Percentiles rank a stretch among this genome's conserved stretches.
phyloP scores from a whole-genome alignment of 371 early-diverging fungal species.

The Ordospora colligata region DNA sequence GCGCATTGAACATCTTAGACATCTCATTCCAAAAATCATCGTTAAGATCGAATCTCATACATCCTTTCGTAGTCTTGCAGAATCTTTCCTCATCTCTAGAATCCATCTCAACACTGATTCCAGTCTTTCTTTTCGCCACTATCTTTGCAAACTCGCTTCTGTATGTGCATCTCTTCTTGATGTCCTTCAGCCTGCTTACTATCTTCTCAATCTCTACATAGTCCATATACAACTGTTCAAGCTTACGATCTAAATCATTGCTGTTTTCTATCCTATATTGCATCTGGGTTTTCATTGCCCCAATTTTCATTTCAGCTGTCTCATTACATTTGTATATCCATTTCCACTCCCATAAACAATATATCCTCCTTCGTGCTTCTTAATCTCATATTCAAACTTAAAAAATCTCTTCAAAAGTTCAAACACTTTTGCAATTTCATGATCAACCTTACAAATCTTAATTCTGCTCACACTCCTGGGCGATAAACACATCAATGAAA shows the following conservation, averaged over 20 bases:
- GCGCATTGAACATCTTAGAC: background rate
- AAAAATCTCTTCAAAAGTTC: slow-evolving; percentile 11
- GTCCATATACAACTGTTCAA: slow-evolving; percentile 18
- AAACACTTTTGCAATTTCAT: background rate
- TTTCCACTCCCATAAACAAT: background rate
- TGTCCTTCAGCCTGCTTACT: slow-evolving; percentile 14
- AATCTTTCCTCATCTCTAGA: background rate
- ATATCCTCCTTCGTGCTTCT: background rate
- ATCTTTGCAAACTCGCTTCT: background rate
- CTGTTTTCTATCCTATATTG: background rate
- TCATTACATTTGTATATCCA: slow-evolving; percentile 8
- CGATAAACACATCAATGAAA: slow-evolving; percentile 30
- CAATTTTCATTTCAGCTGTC: slow-evolving; percentile 18
- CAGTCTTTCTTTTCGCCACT: background rate
- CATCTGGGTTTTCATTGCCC: background rate
- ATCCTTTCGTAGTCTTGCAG: background rate
- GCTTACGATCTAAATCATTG: background rate
- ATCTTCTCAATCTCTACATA: slow-evolving; percentile 29
- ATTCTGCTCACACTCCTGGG: slow-evolving; percentile 16
- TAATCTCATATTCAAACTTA: slow-evolving; percentile 13
- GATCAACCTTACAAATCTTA: background rate
- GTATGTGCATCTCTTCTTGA: slow-evolving; percentile 9
- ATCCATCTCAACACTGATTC: background rate
- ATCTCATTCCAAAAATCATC: slow-evolving; percentile 2
- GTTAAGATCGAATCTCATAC: background rate